Percentiles rank a stretch among this genome's conserved stretches.
Evolutionary conservation across 352 stramenopile genomes (phyloP).

Genomic region (Pythium sukuiense): DNA sequence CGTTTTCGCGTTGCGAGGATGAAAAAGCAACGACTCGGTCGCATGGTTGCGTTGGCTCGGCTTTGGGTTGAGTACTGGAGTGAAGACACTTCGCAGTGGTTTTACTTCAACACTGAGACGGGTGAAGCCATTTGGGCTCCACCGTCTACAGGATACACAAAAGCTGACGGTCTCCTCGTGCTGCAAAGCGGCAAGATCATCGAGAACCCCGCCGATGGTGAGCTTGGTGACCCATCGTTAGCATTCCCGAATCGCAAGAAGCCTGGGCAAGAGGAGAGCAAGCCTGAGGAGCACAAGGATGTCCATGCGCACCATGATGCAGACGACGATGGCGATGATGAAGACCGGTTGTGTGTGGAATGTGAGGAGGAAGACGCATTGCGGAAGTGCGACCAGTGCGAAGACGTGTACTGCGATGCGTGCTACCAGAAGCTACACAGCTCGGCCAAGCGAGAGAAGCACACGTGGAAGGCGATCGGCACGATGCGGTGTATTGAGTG

Average conservation of each 20-base stretch:
- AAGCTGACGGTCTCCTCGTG: constrained; percentile 61
- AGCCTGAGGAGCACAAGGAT: constrained; percentile 12
- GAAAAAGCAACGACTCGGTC: constrained; percentile 34
- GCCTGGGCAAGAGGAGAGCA: constrained; percentile 1
- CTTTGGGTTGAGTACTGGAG: constrained; percentile 79
- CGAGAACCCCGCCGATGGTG: constrained; percentile 44
- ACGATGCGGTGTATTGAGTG: constrained; percentile 80
- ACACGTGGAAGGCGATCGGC: constrained; percentile 78
- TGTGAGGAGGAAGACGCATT: constrained; percentile 76
- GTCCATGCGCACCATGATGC: constrained; percentile 31
- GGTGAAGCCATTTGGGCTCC: constrained; percentile 71
- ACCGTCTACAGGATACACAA: constrained; percentile 68
- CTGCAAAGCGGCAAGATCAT: constrained; percentile 72
- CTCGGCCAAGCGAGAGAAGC: constrained; percentile 65
- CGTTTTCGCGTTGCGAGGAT: constrained; percentile 35
- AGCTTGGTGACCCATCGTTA: constrained; percentile 32
- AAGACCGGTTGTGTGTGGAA: constrained; percentile 72
- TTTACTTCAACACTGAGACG: constrained; percentile 81
- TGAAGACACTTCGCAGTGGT: constrained; percentile 68
- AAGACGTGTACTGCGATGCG: constrained; percentile 76
- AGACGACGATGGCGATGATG: constrained; percentile 52
- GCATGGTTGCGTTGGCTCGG: constrained; percentile 48
- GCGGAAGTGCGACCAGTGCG: constrained; percentile 65
- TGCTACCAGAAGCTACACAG: constrained; percentile 80
- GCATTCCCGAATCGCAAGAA: constrained; percentile 28